Percentiles rank a stretch among this genome's conserved stretches.
phyloP scores from a whole-genome alignment of 345 rosid genomes.

The Arabidopsis arenosa region DNA sequence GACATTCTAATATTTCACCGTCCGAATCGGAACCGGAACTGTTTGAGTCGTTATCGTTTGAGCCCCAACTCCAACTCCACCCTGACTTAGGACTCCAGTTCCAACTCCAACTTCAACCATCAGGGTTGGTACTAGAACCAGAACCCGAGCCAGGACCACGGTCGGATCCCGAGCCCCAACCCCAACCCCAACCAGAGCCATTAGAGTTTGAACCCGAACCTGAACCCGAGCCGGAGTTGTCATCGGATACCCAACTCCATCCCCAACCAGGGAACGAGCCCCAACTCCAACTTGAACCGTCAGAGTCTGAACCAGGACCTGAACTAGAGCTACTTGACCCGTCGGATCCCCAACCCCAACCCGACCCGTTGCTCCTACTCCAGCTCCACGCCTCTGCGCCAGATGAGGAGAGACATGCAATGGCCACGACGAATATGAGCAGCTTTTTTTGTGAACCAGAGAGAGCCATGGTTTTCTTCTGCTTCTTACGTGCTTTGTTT shows the following conservation, averaged over 20 bases:
- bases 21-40: too few species aligned
- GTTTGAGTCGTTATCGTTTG: conserved; percentile 5
- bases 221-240: conserved; percentile 18
- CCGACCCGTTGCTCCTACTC: conserved; percentile 35
- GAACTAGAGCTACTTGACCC: conserved; percentile 34
- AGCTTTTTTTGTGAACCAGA: conserved; percentile 31
- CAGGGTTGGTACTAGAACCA: conserved; percentile 22
- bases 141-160: conserved; percentile 22
- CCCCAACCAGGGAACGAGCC: conserved; percentile 36
- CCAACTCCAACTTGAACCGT: conserved; percentile 31
- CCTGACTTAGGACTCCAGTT: conserved; percentile 32
- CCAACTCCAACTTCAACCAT: conserved; percentile 16
- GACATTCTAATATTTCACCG: too few species aligned
- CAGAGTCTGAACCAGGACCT: conserved; percentile 26
- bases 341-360: conserved; percentile 37
- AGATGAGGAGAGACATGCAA: conserved; percentile 34
- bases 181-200: conserved; percentile 36
- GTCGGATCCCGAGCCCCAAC: conserved; percentile 36
- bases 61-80: conserved; percentile 28
- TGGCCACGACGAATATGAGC: conserved; percentile 16
- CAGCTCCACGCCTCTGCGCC: conserved; percentile 34
- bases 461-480: conserved; percentile 23
- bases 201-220: conserved; percentile 28
- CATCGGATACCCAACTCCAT: conserved; percentile 41
- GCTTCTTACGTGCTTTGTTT: not conserved